Evolutionary conservation across 169 alveolate genomes (phyloP).

Genomic region (Toxoplasma gondii): DNA sequence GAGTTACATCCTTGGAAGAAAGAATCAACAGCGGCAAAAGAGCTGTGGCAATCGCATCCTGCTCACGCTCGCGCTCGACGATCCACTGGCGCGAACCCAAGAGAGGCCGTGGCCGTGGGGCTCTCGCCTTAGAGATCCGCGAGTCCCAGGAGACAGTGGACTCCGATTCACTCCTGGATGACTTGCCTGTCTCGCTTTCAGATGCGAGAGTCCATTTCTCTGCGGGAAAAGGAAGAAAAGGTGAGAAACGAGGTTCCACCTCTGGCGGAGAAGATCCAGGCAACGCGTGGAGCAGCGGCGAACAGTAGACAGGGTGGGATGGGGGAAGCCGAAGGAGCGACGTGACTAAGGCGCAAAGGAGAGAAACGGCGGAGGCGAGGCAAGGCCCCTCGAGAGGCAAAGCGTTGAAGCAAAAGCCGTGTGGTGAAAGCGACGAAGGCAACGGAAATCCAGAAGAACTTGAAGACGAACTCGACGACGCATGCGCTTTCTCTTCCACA

Average conservation of each 20-base stretch:
- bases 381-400: not conserved
- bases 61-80: not conserved
- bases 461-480: not conserved
- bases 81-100: not conserved
- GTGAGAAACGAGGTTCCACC: not conserved
- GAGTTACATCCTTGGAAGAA: not conserved
- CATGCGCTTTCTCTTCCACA: not conserved
- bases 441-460: not conserved
- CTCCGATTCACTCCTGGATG: too few species aligned
- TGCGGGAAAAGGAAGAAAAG: not conserved
- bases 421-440: not conserved
- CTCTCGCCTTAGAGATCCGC: not conserved
- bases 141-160: not conserved
- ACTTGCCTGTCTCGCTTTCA: not conserved
- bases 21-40: not conserved
- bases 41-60: not conserved
- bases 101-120: not conserved
- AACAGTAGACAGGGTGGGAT: not conserved
- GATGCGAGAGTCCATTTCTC: not conserved
- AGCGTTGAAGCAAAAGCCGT: not conserved
- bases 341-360: not conserved
- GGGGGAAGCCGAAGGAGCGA: not conserved
- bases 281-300: not conserved
- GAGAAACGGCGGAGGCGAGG: not conserved
- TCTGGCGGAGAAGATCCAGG: not conserved